Evolutionary conservation across 2,329 filamentous ascomycete genomes (phyloP).

Genomic region (Neopestalotiopsis clavispora): DNA sequence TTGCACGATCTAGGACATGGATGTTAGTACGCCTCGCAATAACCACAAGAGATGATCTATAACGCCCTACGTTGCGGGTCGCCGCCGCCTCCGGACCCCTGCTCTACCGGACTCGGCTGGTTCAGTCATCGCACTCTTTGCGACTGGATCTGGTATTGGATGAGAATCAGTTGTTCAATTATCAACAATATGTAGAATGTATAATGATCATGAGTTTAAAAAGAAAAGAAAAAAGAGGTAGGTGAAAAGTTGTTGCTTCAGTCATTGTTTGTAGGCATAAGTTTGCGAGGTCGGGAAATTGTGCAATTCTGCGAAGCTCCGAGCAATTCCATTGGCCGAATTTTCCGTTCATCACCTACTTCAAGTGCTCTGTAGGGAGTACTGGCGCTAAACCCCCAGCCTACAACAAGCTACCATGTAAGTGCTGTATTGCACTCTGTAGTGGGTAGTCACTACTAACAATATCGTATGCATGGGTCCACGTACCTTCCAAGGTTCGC

Average conservation of each 20-base stretch:
- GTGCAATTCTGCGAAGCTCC: background rate
- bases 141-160: background rate
- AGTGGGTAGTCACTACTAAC: no score
- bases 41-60: background rate
- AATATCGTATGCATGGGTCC: no score
- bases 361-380: no score
- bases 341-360: background rate
- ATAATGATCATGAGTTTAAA: no score
- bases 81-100: background rate
- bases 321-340: background rate
- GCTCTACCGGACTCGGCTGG: background rate
- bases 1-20: slow-evolving; percentile 32
- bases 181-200: background rate
- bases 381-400: no score
- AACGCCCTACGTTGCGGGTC: slow-evolving; percentile 8
- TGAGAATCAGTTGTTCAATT: background rate
- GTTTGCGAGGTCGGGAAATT: background rate
- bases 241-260: background rate
- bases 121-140: background rate
- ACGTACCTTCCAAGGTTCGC: no score
- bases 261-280: background rate
- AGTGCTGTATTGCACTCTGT: no score
- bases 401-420: no score
- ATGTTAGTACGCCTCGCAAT: background rate
- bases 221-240: background rate